Evolutionary conservation across 495 filamentous ascomycete genomes (phyloP).

Genomic region (Haplographium delicatum): DNA sequence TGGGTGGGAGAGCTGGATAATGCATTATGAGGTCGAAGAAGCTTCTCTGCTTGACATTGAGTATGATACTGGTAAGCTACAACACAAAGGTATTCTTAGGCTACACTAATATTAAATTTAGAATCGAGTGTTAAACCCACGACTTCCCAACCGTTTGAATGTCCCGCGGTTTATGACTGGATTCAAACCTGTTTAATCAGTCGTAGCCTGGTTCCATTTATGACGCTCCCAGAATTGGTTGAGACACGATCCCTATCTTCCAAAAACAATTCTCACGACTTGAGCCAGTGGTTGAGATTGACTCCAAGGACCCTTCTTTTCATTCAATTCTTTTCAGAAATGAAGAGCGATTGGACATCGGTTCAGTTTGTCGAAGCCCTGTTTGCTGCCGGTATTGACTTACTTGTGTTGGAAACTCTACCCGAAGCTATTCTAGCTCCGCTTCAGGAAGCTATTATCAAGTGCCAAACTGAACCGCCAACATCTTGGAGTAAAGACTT

Average conservation of each 20-base stretch:
- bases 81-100: not conserved
- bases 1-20: conserved; percentile 70
- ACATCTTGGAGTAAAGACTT: conserved; percentile 65
- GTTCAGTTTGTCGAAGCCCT: conserved; percentile 55
- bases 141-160: conserved; percentile 53
- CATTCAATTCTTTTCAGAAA: conserved; percentile 45
- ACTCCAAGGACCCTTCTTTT: conserved; percentile 66
- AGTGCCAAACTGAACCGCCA: conserved; percentile 76
- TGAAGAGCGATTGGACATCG: conserved; percentile 33
- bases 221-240: conserved; percentile 40
- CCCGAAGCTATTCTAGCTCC: conserved; percentile 77
- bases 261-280: conserved; percentile 7
- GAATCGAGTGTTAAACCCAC: conserved; percentile 15
- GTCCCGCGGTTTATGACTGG: conserved; percentile 58
- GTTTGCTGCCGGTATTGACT: conserved; percentile 52
- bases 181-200: conserved; percentile 62
- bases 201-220: conserved; percentile 41
- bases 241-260: conserved; percentile 22
- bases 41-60: conserved; percentile 31
- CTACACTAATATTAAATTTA: not conserved
- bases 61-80: conserved; percentile 19
- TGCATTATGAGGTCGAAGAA: conserved; percentile 68
- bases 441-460: conserved; percentile 75
- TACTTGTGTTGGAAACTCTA: conserved; percentile 64
- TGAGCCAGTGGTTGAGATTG: conserved; percentile 15